phyloP scores from a whole-genome alignment of 2,329 filamentous ascomycete species.

The Fusarium goolgardi region DNA sequence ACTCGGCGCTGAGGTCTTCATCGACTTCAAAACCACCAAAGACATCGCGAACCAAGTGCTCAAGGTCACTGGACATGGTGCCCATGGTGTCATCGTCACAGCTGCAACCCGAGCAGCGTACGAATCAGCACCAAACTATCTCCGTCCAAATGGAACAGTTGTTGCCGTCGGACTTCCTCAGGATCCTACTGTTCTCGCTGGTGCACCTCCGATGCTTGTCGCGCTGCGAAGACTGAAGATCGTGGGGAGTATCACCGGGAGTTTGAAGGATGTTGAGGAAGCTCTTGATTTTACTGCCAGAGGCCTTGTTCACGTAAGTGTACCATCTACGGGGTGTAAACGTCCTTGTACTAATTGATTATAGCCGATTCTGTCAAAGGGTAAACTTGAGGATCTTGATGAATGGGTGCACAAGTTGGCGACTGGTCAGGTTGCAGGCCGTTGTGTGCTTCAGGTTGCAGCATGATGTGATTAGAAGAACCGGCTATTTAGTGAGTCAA shows the following conservation, averaged over 20 bases:
- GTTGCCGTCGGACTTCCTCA: conserved; percentile 84
- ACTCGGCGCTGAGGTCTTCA: conserved; percentile 76
- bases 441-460: conserved; percentile 40
- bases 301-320: conserved; percentile 40
- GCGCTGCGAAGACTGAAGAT: conserved; percentile 39
- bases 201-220: conserved; percentile 34
- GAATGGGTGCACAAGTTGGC: conserved; percentile 41
- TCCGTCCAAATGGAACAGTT: conserved; percentile 81
- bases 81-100: conserved; percentile 85
- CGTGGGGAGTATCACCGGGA: conserved; percentile 42
- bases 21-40: conserved; percentile 81
- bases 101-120: conserved; percentile 91
- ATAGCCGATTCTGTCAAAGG: conserved; percentile 43
- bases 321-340: rapidly evolving
- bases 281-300: conserved; percentile 45
- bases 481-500: rapidly evolving
- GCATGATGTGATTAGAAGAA: not conserved
- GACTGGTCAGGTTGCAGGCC: conserved; percentile 40
- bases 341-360: not conserved
- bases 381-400: conserved; percentile 45
- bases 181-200: conserved; percentile 38
- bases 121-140: conserved; percentile 87
- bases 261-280: conserved; percentile 43
- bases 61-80: conserved; percentile 80
- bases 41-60: conserved; percentile 81